These are phyloP conservation scores for Globisporangium abappressorium DNA, from an alignment of 352 stramenopile species.

Conservation along the genomic window DNA sequence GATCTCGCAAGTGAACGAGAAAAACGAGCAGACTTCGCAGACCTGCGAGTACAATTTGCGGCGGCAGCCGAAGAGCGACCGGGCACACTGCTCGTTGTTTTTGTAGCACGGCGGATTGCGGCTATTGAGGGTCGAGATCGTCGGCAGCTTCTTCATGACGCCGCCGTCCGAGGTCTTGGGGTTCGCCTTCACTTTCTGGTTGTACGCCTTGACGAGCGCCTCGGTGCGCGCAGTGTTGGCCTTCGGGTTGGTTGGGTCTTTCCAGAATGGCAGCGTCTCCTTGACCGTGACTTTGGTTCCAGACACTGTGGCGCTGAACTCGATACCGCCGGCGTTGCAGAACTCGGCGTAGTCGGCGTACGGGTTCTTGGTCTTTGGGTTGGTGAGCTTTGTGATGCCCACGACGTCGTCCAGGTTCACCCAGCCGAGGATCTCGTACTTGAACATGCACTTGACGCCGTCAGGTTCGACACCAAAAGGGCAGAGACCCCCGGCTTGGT, in stretches of 20 bases:
- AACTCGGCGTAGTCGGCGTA: conserved; percentile 74
- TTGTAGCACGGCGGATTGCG: conserved; percentile 59
- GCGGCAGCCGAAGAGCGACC: conserved; percentile 45
- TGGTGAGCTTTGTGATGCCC: conserved; percentile 59
- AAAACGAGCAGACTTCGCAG: conserved; percentile 39
- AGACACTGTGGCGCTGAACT: conserved; percentile 36
- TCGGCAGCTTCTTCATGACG: conserved; percentile 46
- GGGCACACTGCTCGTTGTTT: conserved; percentile 49
- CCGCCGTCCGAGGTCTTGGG: conserved; percentile 32
- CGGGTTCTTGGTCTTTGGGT: conserved; percentile 26
- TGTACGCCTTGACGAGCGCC: conserved; percentile 49
- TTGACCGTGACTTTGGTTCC: neutral
- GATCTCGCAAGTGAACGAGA: neutral
- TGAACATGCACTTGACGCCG: conserved; percentile 64
- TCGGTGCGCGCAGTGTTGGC: conserved; percentile 47
- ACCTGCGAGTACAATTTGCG: conserved; percentile 49
- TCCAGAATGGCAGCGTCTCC: conserved; percentile 59
- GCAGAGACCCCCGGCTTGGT: conserved; percentile 45
- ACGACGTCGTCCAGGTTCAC: conserved; percentile 48
- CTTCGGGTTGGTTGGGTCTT: conserved; percentile 35
- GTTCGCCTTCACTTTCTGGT: conserved; percentile 26
- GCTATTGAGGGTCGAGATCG: conserved; percentile 23
- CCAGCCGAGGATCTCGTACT: conserved; percentile 70
- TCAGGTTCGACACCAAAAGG: conserved; percentile 44
- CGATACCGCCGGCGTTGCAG: conserved; percentile 48